Evolutionary conservation across 2,329 filamentous ascomycete genomes (phyloP).

Genomic region (Monilinia fructigena): DNA sequence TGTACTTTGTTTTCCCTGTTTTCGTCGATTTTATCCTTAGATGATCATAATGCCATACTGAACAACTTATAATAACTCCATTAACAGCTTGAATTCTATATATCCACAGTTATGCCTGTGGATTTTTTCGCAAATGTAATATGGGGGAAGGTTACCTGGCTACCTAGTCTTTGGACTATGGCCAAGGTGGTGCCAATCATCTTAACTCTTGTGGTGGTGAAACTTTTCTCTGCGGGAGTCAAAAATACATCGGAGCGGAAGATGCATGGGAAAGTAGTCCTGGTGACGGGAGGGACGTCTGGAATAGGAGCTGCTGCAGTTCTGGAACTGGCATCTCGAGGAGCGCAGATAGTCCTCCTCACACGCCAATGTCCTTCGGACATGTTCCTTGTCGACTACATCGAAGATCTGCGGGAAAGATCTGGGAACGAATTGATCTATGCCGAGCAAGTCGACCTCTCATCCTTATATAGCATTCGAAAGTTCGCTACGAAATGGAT

Average conservation of each 20-base stretch:
- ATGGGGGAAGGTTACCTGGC: constrained; percentile 31
- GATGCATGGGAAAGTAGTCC: constrained; percentile 90
- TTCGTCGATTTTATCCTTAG: background rate
- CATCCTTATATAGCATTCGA: constrained; percentile 85
- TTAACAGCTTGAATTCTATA: background rate
- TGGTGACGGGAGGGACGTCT: constrained; percentile 91
- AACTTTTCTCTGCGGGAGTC: constrained; percentile 75
- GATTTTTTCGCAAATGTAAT: constrained; percentile 36
- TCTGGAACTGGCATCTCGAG: constrained; percentile 71
- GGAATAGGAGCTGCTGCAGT: constrained; percentile 82
- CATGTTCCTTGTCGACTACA: constrained; percentile 86
- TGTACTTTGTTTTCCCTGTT: background rate
- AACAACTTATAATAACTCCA: background rate
- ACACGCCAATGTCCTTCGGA: constrained; percentile 80
- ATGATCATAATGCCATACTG: constrained; percentile 17
- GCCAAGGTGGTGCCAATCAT: constrained; percentile 53
- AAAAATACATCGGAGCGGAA: constrained; percentile 72
- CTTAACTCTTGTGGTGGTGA: constrained; percentile 57
- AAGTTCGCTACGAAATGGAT: constrained; percentile 97
- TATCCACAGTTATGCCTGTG: constrained; percentile 35
- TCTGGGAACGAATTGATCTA: constrained; percentile 88
- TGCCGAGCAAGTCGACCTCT: constrained; percentile 88
- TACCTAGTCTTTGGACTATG: constrained; percentile 45
- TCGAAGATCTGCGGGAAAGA: constrained; percentile 76
- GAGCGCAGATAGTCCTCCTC: constrained; percentile 87